Conservation (phyloP, 1,284 basidiomycete genomes). For the Ganoderma lingzhi region DNA sequence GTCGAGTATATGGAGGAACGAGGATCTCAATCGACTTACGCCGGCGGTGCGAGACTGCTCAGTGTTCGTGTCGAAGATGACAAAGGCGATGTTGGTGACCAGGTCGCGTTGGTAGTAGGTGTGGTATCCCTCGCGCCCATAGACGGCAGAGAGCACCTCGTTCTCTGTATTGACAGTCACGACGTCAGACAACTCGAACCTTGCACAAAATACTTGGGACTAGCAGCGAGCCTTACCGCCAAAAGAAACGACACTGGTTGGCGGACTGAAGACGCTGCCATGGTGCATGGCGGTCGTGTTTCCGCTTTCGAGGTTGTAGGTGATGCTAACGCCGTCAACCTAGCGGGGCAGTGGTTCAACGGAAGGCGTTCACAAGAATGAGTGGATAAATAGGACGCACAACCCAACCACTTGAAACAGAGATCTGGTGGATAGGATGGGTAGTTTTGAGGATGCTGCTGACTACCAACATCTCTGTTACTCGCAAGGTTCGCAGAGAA, state of each 20-base stretch:
- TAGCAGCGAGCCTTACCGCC: neutral
- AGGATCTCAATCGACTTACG: neutral
- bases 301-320: constrained; percentile 22
- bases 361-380: neutral
- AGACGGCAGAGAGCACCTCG: constrained; percentile 27
- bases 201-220: neutral
- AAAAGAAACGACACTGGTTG: neutral
- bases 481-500: too few relatives aligned
- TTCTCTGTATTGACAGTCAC: constrained; percentile 11
- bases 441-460: constrained; percentile 16
- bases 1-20: neutral
- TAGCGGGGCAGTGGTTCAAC: neutral
- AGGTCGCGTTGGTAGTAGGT: constrained; percentile 26
- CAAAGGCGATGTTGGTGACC: constrained; percentile 28
- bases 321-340: constrained; percentile 28
- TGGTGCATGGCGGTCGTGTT: constrained; percentile 11
- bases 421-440: constrained; percentile 26
- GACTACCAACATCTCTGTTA: neutral
- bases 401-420: constrained; percentile 22
- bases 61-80: constrained; percentile 24
- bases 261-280: constrained; percentile 20
- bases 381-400: constrained; percentile 1
- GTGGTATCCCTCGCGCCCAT: constrained; percentile 27
- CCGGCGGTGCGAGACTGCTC: constrained; percentile 23
- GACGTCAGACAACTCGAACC: neutral